These are phyloP conservation scores for Pseudotsuga menziesii DNA, from an alignment of 75 land plant genomes.

Conservation along the genomic window DNA sequence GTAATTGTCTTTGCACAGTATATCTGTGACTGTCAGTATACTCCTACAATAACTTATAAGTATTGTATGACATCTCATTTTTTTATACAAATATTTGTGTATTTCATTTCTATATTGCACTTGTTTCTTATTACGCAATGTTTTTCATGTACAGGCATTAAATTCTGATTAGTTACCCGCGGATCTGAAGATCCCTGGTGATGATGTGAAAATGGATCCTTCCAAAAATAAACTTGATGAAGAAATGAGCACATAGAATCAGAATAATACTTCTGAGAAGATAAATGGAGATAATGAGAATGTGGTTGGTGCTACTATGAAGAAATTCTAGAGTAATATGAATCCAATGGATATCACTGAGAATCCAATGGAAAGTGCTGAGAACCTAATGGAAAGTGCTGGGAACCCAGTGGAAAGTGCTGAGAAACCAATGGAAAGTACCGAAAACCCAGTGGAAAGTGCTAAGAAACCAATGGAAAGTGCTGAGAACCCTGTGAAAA, in stretches of 20 bases:
- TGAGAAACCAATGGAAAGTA: not conserved
- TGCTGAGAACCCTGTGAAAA: too few species aligned
- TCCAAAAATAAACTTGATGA: too few species aligned
- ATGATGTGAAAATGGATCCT: slow-evolving; percentile 15
- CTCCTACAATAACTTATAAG: not conserved
- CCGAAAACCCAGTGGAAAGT: not conserved
- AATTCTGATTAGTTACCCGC: slow-evolving; percentile 84
- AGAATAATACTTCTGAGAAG: not conserved
- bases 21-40: not conserved
- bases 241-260: not conserved
- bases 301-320: not conserved
- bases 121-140: not conserved
- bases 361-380: not conserved
- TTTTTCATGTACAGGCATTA: slow-evolving; percentile 44
- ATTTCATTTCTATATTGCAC: not conserved
- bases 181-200: slow-evolving; percentile 44
- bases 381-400: not conserved
- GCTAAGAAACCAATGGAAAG: too few species aligned
- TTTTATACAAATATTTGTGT: not conserved
- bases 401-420: not conserved
- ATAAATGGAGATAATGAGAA: not conserved
- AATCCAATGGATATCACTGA: not conserved
- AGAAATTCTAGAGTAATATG: not conserved
- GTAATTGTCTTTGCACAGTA: not conserved
- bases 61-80: not conserved